A percentile compares a stretch with the other conserved stretches of the same genome.
These are phyloP conservation scores for Hymenoscyphus linearis DNA, from an alignment of 2,329 filamentous ascomycete genomes.

Conservation along the genomic window DNA sequence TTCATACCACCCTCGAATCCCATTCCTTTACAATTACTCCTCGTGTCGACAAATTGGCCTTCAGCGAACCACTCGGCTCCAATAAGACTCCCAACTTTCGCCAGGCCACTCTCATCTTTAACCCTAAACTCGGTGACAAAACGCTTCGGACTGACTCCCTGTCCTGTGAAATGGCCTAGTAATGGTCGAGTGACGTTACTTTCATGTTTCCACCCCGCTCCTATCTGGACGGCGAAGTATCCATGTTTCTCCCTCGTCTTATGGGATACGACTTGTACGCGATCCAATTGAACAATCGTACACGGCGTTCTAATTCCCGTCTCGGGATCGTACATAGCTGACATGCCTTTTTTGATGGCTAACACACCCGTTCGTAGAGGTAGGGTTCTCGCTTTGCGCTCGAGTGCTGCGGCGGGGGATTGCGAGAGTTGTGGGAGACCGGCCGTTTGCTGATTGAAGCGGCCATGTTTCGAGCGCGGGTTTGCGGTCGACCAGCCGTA, in stretches of 20 bases:
- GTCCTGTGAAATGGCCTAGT: slow-evolving; percentile 81
- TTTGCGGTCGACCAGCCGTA: slow-evolving; percentile 55
- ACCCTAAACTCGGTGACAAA: slow-evolving; percentile 86
- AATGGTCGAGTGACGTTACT: slow-evolving; percentile 75
- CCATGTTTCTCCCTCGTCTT: slow-evolving; percentile 79
- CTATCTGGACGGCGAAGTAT: slow-evolving; percentile 92
- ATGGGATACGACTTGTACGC: slow-evolving; percentile 81
- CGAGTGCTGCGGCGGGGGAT: slow-evolving; percentile 55
- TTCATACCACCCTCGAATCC: slow-evolving; percentile 99
- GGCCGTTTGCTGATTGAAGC: slow-evolving; percentile 53
- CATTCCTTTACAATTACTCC: slow-evolving; percentile 75
- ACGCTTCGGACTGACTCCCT: slow-evolving; percentile 77
- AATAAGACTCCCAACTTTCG: slow-evolving; percentile 70
- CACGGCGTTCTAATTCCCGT: slow-evolving; percentile 75
- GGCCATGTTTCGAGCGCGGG: slow-evolving; percentile 43
- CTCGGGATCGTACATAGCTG: slow-evolving; percentile 72
- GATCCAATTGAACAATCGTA: slow-evolving; percentile 90
- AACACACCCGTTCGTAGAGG: slow-evolving; percentile 74
- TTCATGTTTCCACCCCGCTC: slow-evolving; percentile 67
- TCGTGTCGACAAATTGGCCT: slow-evolving; percentile 86
- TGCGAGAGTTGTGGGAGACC: slow-evolving; percentile 53
- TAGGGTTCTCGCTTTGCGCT: slow-evolving; percentile 52
- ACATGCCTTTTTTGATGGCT: slow-evolving; percentile 93
- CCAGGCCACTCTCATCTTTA: slow-evolving; percentile 63
- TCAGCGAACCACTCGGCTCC: slow-evolving; percentile 85